Base-by-base conservation (phyloP, 1,284 basidiomycete species). In the Erythrobasidium hasegawianum region DNA sequence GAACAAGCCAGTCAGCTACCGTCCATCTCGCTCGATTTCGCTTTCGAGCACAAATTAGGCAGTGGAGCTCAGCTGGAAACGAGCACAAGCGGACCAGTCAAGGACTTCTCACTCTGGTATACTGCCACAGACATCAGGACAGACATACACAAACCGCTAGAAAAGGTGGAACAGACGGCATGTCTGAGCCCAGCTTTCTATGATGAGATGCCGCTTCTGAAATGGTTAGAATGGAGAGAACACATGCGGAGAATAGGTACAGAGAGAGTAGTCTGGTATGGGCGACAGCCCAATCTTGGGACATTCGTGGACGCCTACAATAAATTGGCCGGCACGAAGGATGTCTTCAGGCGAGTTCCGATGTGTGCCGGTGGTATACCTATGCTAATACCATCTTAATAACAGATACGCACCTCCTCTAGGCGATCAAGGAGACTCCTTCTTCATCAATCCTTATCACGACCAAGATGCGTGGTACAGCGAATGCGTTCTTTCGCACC, bases 381-480 rank as follows among this genome's bases (percentile, higher is more conserved):
- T 33, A 33, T 33, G 33, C 33, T n/a, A n/a, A n/a, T n/a, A n/a
- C n/a, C 13, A 27, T 53, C 47, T 1, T 18, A 13, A 7, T 49
- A n/a, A n/a, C n/a, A 60, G 59, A 53, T 60, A 53, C 50, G 60
- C 60, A n/a, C 60, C 60, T 24, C 60, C 60, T 26, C 60, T 64
- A 14, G 54, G 39, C 24, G 54, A 56, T 13, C 8, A 57, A 10
- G 5, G 8, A 22, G 16, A n/a, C 40, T 41, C 53, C 27, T 49
- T 41, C 27, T 45, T 24, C 39, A 24, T 14, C n/a, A 33, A 57
- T 45, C 53, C 53, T 27, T 64, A 64, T 29, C 53, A 57, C 20
- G 61, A 64, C 24, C 61, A 64, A 57, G 61, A 64, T 26, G 61
- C 61, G 24, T 64, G 55, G 53, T 45, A 57, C 10, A 52, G 20